Evolutionary conservation across 176 grass and related monocot genomes (phyloP).

Genomic region (Lolium rigidum): DNA sequence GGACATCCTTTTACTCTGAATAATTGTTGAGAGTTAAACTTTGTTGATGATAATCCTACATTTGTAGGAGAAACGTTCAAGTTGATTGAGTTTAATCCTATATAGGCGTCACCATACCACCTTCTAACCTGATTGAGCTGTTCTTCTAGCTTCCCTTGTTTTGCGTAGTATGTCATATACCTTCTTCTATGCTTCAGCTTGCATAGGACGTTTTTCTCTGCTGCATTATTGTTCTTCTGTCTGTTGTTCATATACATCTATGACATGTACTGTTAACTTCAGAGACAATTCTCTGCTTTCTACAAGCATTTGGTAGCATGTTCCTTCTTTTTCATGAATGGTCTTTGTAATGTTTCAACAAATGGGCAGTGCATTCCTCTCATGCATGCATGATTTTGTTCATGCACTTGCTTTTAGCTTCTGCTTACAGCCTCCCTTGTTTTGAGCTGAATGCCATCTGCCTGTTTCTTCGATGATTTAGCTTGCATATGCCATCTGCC

Average conservation of each 20-base stretch:
- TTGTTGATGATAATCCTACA: neutral
- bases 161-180: neutral
- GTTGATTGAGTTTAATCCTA: neutral
- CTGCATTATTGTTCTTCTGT: neutral
- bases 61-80: neutral
- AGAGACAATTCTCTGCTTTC: neutral
- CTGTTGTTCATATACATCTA: neutral
- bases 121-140: neutral
- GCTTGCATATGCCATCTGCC: neutral
- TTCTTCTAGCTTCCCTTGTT: neutral
- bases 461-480: neutral
- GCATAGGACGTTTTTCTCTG: no score
- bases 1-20: neutral
- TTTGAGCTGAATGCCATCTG: neutral
- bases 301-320: constrained; percentile 13
- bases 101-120: no score
- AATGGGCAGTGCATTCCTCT: neutral
- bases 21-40: no score
- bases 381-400: neutral
- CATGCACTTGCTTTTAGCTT: no score
- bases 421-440: constrained; percentile 7
- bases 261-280: neutral
- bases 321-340: neutral
- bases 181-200: no score
- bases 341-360: neutral